Conservation (phyloP, 345 rosid species). For the Heritiera littoralis region DNA sequence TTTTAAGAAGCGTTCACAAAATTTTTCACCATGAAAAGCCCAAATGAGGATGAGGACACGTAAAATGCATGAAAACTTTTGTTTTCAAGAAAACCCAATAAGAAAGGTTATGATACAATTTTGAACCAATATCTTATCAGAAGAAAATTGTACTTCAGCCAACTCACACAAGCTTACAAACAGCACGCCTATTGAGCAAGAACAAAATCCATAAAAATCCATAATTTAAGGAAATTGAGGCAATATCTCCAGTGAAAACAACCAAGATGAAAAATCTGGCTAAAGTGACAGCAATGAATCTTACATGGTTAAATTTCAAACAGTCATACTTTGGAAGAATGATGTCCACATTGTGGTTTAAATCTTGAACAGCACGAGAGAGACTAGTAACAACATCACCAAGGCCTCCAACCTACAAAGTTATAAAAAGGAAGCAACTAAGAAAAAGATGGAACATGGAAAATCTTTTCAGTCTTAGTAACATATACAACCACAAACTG, state of each 20-base stretch:
- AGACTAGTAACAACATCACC: constrained; percentile 98
- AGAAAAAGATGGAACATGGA: background rate
- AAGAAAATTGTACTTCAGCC: background rate
- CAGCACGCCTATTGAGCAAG: background rate
- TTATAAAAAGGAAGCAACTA: constrained; percentile 3
- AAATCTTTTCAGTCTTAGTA: background rate
- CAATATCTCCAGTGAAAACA: constrained; percentile 8
- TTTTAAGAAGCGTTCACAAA: background rate
- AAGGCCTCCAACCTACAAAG: constrained; percentile 88
- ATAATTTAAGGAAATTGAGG: background rate
- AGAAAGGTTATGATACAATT: background rate
- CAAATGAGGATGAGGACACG: background rate
- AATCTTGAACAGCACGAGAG: constrained; percentile 95
- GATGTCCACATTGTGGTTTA: constrained; percentile 83
- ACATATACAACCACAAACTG: background rate
- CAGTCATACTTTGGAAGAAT: constrained; percentile 92
- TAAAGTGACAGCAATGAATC: constrained; percentile 36
- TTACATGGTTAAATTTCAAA: constrained; percentile 70
- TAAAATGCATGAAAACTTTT: background rate
- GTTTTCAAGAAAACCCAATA: background rate
- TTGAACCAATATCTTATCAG: background rate
- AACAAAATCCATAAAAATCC: background rate
- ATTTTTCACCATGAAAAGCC: background rate
- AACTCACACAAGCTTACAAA: constrained; percentile 7
- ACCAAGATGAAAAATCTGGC: background rate